Evolutionary conservation across 257 asterid species (phyloP).

Genomic region (Rhazya stricta): DNA sequence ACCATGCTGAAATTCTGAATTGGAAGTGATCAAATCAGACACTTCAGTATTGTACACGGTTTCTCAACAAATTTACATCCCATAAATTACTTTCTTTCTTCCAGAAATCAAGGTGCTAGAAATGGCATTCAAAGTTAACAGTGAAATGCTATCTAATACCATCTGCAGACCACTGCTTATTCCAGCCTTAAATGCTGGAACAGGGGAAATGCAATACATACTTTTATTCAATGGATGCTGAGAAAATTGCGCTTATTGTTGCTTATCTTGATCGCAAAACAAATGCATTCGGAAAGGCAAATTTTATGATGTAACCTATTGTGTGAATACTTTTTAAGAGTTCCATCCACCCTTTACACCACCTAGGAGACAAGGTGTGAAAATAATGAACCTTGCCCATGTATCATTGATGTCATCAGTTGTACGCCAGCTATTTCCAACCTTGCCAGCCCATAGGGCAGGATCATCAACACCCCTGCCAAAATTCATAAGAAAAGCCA

Average conservation of each 20-base stretch:
- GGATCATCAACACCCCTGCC: slow-evolving; percentile 89
- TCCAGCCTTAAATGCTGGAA: neutral
- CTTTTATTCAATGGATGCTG: neutral
- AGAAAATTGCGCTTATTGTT: neutral
- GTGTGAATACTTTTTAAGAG: neutral
- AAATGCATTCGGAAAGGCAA: neutral
- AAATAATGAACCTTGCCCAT: slow-evolving; percentile 77
- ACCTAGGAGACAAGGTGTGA: slow-evolving; percentile 11
- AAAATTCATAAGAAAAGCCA: slow-evolving; percentile 18
- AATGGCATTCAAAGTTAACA: neutral
- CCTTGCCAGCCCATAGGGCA: slow-evolving; percentile 80
- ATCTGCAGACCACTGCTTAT: neutral
- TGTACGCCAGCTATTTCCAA: slow-evolving; percentile 98
- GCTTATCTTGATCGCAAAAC: neutral
- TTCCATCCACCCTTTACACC: neutral
- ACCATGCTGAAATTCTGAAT: neutral
- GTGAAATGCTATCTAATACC: neutral
- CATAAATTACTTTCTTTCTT: neutral
- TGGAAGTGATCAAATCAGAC: neutral
- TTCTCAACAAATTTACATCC: neutral
- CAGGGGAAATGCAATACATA: neutral
- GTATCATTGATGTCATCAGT: slow-evolving; percentile 88
- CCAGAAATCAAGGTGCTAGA: neutral
- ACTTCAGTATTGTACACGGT: neutral
- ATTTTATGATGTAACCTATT: neutral